Conservation (phyloP, 2,329 filamentous ascomycete genomes). For the Phaeosphaeria sp. region DNA sequence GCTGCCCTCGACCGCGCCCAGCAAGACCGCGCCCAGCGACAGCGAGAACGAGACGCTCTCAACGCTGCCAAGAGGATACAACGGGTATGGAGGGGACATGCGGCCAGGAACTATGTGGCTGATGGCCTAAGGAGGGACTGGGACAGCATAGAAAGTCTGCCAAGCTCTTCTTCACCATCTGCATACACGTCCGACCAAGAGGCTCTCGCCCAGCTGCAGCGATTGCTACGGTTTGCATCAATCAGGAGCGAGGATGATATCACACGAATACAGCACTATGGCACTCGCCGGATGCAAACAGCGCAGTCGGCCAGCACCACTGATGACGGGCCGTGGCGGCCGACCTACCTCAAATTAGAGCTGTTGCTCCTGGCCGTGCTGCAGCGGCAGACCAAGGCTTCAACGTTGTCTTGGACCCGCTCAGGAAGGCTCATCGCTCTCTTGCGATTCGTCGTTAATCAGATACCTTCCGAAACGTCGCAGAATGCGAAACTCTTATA, state of each 20-base stretch:
- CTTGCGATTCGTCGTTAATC: constrained; percentile 38
- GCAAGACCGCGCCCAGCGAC: constrained; percentile 80
- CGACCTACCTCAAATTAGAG: constrained; percentile 51
- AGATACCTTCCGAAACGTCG: constrained; percentile 44
- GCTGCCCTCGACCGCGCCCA: constrained; percentile 85
- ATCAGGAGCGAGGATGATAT: constrained; percentile 48
- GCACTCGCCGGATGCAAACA: constrained; percentile 45
- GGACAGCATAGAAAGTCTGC: constrained; percentile 36
- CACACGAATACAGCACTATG: constrained; percentile 49
- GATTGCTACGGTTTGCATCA: constrained; percentile 53
- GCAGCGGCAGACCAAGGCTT: constrained; percentile 26
- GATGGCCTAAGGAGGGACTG: constrained; percentile 54
- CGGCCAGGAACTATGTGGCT: constrained; percentile 64
- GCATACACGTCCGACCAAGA: constrained; percentile 49
- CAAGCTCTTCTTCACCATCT: constrained; percentile 11
- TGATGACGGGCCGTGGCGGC: constrained; percentile 46
- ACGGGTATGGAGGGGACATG: constrained; percentile 80
- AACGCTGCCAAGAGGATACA: constrained; percentile 79
- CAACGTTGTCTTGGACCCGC: constrained; percentile 15
- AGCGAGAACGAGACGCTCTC: constrained; percentile 78
- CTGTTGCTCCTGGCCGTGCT: constrained; percentile 46
- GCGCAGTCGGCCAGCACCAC: constrained; percentile 27
- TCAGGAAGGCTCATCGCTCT: constrained; percentile 22
- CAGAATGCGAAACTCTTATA: constrained; percentile 42
- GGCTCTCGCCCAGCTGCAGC: constrained; percentile 49